A percentile compares a stretch with the other conserved stretches of the same genome.
phyloP scores from a whole-genome alignment of 1,139 yeast species.

The Kodamaea ohmeri region DNA sequence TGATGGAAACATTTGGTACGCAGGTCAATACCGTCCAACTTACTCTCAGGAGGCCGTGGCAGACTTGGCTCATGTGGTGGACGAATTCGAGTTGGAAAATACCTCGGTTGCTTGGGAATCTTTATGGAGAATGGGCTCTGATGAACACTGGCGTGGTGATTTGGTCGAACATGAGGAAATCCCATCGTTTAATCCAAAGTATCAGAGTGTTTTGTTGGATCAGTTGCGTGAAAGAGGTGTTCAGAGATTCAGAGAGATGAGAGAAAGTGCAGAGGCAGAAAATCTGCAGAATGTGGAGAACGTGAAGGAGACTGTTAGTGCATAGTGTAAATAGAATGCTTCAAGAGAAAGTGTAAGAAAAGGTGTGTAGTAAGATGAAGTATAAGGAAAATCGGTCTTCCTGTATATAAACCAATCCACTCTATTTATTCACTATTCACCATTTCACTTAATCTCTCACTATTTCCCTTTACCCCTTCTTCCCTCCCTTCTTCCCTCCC shows the following conservation, averaged over 20 bases:
- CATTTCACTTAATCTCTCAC: background rate
- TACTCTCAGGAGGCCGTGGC: slow-evolving; percentile 91
- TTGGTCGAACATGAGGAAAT: slow-evolving; percentile 57
- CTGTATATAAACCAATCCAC: too few species aligned
- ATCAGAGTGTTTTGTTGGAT: slow-evolving; percentile 61
- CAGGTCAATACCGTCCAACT: slow-evolving; percentile 86
- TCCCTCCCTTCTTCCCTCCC: background rate
- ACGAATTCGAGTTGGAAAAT: slow-evolving; percentile 51
- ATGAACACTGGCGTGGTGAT: slow-evolving; percentile 56
- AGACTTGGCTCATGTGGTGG: slow-evolving; percentile 71
- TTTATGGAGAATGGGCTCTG: slow-evolving; percentile 82
- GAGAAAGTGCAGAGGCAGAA: slow-evolving; percentile 2
- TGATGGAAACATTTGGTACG: slow-evolving; percentile 80
- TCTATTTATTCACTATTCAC: too few species aligned
- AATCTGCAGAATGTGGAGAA: background rate
- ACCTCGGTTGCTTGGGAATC: slow-evolving; percentile 76
- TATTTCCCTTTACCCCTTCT: background rate
- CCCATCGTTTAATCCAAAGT: slow-evolving; percentile 62
- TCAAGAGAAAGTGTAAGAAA: background rate
- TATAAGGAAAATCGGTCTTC: background rate
- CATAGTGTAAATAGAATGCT: background rate
- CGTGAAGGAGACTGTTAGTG: background rate
- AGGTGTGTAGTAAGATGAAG: background rate
- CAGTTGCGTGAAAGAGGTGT: slow-evolving; percentile 49
- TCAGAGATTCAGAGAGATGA: slow-evolving; percentile 25